Percentiles rank a stretch among this genome's conserved stretches.
phyloP scores from a whole-genome alignment of 1,284 basidiomycete species.

The Fistulinella cinereoalba region DNA sequence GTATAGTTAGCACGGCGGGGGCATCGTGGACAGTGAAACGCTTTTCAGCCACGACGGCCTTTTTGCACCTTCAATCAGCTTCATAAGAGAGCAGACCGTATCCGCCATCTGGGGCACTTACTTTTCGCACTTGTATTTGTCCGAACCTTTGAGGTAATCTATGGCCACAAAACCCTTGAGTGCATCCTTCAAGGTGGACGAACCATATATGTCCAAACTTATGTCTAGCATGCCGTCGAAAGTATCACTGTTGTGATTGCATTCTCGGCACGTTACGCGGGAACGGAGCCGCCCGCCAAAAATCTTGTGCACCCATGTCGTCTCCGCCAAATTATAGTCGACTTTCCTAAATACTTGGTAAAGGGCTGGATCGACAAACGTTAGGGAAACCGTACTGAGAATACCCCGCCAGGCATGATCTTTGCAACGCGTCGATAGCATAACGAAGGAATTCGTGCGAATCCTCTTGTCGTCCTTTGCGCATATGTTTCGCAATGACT shows the following conservation, averaged over 20 bases:
- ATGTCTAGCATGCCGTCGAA: constrained; percentile 95
- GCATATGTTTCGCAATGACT: constrained; percentile 93
- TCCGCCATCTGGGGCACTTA: constrained; percentile 42
- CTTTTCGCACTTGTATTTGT: constrained; percentile 99
- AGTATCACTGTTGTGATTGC: constrained; percentile 90
- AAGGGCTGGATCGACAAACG: constrained; percentile 7
- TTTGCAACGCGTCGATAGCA: constrained; percentile 89
- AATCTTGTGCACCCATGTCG: constrained; percentile 91
- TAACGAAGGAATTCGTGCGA: constrained; percentile 98
- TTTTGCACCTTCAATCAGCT: constrained; percentile 70
- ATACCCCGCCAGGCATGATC: constrained; percentile 72
- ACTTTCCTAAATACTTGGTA: constrained; percentile 56
- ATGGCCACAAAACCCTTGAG: constrained; percentile 80
- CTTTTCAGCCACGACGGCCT: constrained; percentile 84
- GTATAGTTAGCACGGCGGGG: constrained; percentile 91
- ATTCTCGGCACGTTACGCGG: constrained; percentile 86
- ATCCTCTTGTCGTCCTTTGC: constrained; percentile 93
- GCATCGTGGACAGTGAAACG: constrained; percentile 85
- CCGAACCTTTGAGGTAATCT: constrained; percentile 83
- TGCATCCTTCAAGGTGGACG: constrained; percentile 68
- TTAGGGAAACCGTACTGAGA: constrained; percentile 54
- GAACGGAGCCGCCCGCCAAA: constrained; percentile 94
- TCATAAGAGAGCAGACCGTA: constrained; percentile 1
- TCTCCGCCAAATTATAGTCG: constrained; percentile 78
- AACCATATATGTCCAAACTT: constrained; percentile 80